Conservation (phyloP, 306 rosid genomes). For the Rosa multiflora region DNA sequence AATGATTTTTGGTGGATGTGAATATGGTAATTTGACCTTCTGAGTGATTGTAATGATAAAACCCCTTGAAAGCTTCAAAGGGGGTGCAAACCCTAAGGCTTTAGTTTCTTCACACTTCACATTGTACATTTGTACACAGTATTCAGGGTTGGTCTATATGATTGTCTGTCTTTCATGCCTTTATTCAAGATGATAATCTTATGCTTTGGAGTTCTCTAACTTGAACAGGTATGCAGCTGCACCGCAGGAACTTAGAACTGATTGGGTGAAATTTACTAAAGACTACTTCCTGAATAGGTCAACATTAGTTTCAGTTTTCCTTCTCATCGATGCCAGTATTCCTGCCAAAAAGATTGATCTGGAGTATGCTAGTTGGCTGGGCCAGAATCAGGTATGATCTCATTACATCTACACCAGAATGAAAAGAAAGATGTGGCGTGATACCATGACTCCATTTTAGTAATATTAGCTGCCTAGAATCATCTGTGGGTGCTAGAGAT, state of each 20-base stretch:
- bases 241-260: slow-evolving; percentile 79
- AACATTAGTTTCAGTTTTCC: slow-evolving; percentile 86
- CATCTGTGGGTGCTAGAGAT: neutral
- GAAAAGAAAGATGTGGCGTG: slow-evolving; percentile 3
- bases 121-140: neutral
- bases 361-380: slow-evolving; percentile 96
- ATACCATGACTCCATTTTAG: slow-evolving; percentile 1
- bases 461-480: slow-evolving; percentile 3
- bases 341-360: slow-evolving; percentile 89
- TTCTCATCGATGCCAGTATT: slow-evolving; percentile 96
- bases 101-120: neutral
- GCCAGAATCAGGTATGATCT: slow-evolving; percentile 77
- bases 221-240: slow-evolving; percentile 85
- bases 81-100: neutral
- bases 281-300: slow-evolving; percentile 87
- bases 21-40: neutral
- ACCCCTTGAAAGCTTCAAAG: neutral
- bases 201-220: neutral
- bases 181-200: neutral
- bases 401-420: neutral
- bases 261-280: slow-evolving; percentile 88
- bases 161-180: neutral
- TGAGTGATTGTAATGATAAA: neutral
- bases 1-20: neutral
- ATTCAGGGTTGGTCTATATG: neutral